phyloP scores from a whole-genome alignment of 805 yeast species.

The Jamesozyma piceae region DNA sequence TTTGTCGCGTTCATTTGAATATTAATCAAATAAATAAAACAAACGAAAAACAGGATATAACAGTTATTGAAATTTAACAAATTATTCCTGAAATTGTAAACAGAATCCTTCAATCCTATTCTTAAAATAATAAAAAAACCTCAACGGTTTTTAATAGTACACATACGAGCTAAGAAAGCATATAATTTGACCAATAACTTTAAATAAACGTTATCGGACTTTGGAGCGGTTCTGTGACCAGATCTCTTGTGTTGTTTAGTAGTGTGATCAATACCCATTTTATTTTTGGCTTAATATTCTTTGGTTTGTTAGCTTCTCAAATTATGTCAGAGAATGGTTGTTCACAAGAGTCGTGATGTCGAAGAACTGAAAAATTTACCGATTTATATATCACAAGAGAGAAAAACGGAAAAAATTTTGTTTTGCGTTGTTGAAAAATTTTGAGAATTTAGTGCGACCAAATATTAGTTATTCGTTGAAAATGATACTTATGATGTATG shows the following conservation, averaged over 20 bases:
- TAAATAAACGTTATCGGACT: slow-evolving; percentile 98
- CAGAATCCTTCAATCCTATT: slow-evolving; percentile 19
- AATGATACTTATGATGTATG: too few species aligned
- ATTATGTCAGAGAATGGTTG: too few species aligned
- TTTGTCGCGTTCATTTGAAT: background rate
- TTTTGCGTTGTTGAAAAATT: too few species aligned
- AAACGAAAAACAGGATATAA: background rate
- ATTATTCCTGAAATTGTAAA: slow-evolving; percentile 4
- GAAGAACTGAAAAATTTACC: too few species aligned
- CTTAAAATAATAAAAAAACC: background rate
- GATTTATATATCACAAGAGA: too few species aligned
- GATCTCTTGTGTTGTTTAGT: slow-evolving; percentile 91
- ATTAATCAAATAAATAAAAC: background rate
- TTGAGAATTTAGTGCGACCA: too few species aligned
- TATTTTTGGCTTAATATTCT: slow-evolving; percentile 16
- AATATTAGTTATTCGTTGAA: too few species aligned
- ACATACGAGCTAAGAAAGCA: slow-evolving; percentile 99
- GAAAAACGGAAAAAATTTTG: too few species aligned
- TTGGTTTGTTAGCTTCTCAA: background rate
- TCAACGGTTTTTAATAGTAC: background rate
- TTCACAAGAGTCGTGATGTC: too few species aligned
- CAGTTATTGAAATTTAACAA: too few species aligned
- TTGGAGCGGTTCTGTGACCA: slow-evolving; percentile 98
- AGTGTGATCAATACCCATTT: slow-evolving; percentile 98
- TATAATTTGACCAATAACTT: slow-evolving; percentile 94